Percentiles rank a stretch among this genome's conserved stretches.
phyloP scores from a whole-genome alignment of 345 rosid species.

The Citrus cavaleriei region DNA sequence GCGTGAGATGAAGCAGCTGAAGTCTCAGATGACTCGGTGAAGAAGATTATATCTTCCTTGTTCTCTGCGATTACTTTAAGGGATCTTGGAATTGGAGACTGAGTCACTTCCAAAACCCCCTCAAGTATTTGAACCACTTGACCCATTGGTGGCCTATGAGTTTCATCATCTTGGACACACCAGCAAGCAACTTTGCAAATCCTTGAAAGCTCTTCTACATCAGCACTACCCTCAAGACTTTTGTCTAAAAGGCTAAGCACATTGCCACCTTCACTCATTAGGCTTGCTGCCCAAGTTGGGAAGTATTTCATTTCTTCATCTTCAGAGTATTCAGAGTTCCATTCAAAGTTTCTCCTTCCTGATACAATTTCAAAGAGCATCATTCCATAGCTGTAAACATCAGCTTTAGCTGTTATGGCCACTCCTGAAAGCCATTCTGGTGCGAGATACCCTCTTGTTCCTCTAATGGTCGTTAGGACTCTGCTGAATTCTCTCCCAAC shows the following conservation, averaged over 20 bases:
- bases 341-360: constrained; percentile 67
- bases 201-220: constrained; percentile 56
- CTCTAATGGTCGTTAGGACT: constrained; percentile 78
- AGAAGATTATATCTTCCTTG: constrained; percentile 38
- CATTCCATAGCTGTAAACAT: constrained; percentile 92
- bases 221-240: constrained; percentile 38
- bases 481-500: constrained; percentile 81
- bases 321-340: constrained; percentile 40
- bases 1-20: constrained; percentile 27
- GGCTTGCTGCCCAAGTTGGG: constrained; percentile 56
- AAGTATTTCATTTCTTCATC: constrained; percentile 50
- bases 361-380: constrained; percentile 78
- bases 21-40: constrained; percentile 42
- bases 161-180: constrained; percentile 88
- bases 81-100: constrained; percentile 58
- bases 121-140: constrained; percentile 87
- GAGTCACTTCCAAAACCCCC: constrained; percentile 54
- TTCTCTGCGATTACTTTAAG: constrained; percentile 41
- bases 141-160: constrained; percentile 69
- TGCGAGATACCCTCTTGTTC: constrained; percentile 88
- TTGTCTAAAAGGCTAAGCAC: constrained; percentile 50
- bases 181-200: constrained; percentile 72
- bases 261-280: constrained; percentile 43
- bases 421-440: constrained; percentile 93
- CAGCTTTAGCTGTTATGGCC: constrained; percentile 75